Evolutionary conservation across 1,139 yeast genomes (phyloP).

Genomic region (Kodamaea sp.): DNA sequence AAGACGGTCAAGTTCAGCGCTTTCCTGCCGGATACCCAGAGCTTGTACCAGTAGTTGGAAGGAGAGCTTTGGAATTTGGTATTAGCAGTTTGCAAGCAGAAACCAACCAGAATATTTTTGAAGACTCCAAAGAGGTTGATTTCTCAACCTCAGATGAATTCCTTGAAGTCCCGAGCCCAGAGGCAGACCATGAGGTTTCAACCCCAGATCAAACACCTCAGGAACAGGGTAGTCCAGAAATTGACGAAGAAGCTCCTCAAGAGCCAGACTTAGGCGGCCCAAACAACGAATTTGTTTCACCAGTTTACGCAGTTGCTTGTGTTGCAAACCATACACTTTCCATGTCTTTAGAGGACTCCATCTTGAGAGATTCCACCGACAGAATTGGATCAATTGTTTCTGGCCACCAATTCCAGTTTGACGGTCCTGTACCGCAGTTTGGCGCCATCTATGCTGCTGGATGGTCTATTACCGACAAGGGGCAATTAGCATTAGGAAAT

Average conservation of each 20-base stretch:
- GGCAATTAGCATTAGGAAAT: slow-evolving; percentile 40
- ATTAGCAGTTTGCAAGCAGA: too few species aligned
- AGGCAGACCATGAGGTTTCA: slow-evolving; percentile 1
- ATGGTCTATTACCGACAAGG: slow-evolving; percentile 41
- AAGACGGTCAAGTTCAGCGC: slow-evolving; percentile 36
- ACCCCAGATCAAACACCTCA: neutral
- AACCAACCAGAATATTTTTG: neutral
- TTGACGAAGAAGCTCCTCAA: neutral
- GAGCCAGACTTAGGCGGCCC: neutral
- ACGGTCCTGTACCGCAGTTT: slow-evolving; percentile 46
- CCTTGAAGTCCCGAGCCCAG: slow-evolving; percentile 4
- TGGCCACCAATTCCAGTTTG: slow-evolving; percentile 47
- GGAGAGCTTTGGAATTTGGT: slow-evolving; percentile 1
- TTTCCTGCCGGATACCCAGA: neutral
- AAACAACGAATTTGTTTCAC: slow-evolving; percentile 19
- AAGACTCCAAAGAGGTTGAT: neutral
- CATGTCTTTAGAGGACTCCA: slow-evolving; percentile 34
- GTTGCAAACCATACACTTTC: slow-evolving; percentile 30
- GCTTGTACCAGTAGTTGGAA: neutral
- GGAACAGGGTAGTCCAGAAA: neutral
- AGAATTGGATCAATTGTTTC: slow-evolving; percentile 47
- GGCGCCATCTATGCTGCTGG: slow-evolving; percentile 46
- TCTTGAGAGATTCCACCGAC: slow-evolving; percentile 35
- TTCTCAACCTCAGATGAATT: neutral
- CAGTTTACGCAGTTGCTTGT: slow-evolving; percentile 38